Percentiles rank a stretch among this genome's conserved stretches.
These are phyloP conservation scores for Pisolithus tinctorius DNA, from an alignment of 768 basidiomycete species.

Conservation along the genomic window DNA sequence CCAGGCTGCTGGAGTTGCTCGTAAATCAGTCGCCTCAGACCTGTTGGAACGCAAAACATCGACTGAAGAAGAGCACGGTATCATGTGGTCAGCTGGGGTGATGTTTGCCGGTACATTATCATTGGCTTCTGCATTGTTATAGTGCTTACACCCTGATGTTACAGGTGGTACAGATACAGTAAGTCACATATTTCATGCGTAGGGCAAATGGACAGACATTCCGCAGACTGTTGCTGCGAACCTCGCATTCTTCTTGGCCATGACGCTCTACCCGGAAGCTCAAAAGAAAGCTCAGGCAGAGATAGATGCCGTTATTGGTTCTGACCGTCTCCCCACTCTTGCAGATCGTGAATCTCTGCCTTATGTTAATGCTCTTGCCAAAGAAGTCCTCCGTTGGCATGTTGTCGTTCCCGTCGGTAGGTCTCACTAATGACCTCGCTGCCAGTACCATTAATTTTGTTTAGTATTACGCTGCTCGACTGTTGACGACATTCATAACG, in stretches of 20 bases:
- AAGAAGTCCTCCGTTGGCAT: constrained; percentile 12
- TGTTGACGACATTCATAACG: constrained; percentile 14
- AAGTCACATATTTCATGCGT: background rate
- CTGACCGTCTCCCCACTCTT: constrained; percentile 7
- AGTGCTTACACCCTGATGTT: background rate
- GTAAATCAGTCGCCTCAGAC: constrained; percentile 44
- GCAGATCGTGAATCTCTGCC: constrained; percentile 7
- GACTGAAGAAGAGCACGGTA: constrained; percentile 30
- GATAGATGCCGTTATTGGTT: constrained; percentile 7
- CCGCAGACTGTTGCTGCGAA: constrained; percentile 6
- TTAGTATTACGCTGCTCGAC: constrained; percentile 3
- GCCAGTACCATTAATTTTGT: no score
- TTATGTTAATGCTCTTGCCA: constrained; percentile 10
- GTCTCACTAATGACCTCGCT: no score
- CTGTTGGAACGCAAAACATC: constrained; percentile 39
- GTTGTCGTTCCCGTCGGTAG: background rate
- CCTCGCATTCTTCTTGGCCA: constrained; percentile 8
- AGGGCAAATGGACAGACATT: background rate
- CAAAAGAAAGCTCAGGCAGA: constrained; percentile 10
- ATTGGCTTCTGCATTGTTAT: background rate
- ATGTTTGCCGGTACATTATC: background rate
- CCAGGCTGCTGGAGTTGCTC: constrained; percentile 41
- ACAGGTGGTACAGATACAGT: constrained; percentile 1
- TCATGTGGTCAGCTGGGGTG: constrained; percentile 32
- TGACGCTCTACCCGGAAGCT: constrained; percentile 10